Evolutionary conservation across 352 stramenopile genomes (phyloP).

Genomic region (Phytophthora crassamura): DNA sequence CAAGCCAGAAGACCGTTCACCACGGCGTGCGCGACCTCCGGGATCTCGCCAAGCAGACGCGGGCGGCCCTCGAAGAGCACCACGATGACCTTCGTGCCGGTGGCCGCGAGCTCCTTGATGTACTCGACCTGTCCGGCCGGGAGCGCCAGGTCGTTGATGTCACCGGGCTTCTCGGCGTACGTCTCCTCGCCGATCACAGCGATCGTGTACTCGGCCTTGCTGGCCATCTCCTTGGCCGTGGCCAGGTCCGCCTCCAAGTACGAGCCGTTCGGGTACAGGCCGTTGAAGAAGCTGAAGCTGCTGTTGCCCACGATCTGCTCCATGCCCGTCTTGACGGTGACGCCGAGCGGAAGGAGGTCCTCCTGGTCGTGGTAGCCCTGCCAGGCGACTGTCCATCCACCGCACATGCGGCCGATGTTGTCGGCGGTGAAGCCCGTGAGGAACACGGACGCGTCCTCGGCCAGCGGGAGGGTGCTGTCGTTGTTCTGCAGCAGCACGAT

Average conservation of each 20-base stretch:
- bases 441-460: slow-evolving; percentile 25
- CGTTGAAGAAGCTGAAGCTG: slow-evolving; percentile 42
- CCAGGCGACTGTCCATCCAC: slow-evolving; percentile 47
- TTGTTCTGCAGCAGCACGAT: slow-evolving; percentile 35
- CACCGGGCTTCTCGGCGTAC: too few relatives aligned
- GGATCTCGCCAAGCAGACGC: slow-evolving; percentile 53
- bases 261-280: slow-evolving; percentile 31
- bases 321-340: slow-evolving; percentile 39
- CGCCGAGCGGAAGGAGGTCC: slow-evolving; percentile 31
- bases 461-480: slow-evolving; percentile 24
- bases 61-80: slow-evolving; percentile 70
- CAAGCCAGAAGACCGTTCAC: slow-evolving; percentile 30
- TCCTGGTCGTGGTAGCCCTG: slow-evolving; percentile 41
- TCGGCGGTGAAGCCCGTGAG: too few relatives aligned
- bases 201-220: slow-evolving; percentile 40
- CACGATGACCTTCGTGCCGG: slow-evolving; percentile 64
- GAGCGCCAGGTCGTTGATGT: slow-evolving; percentile 24
- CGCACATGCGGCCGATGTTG: slow-evolving; percentile 37
- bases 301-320: slow-evolving; percentile 25
- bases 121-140: slow-evolving; percentile 26
- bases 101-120: slow-evolving; percentile 27
- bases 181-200: slow-evolving; percentile 45
- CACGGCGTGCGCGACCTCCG: slow-evolving; percentile 45
- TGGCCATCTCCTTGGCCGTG: slow-evolving; percentile 32
- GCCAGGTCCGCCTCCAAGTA: slow-evolving; percentile 37